These are phyloP conservation scores for Irpex sp. DNA, from an alignment of 1,284 basidiomycete species.

Conservation along the genomic window DNA sequence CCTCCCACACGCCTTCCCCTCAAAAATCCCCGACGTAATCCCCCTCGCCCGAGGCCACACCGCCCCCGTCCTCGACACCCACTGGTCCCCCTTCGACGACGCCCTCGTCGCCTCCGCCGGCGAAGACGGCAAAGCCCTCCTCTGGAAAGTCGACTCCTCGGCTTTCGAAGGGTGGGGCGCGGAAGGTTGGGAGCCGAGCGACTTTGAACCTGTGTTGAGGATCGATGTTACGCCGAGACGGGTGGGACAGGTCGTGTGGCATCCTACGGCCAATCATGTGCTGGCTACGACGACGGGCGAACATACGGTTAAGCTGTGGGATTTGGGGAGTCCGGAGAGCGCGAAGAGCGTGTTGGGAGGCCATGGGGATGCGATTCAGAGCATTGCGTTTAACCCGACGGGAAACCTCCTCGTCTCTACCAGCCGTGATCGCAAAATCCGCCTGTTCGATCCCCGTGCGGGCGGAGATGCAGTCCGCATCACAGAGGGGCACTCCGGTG, in stretches of 20 bases:
- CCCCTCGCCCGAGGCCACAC: slow-evolving; percentile 89
- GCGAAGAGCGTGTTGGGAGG: slow-evolving; percentile 65
- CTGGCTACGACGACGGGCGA: slow-evolving; percentile 89
- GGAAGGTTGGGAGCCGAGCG: slow-evolving; percentile 79
- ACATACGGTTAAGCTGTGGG: slow-evolving; percentile 89
- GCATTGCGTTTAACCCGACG: slow-evolving; percentile 79
- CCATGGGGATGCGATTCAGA: slow-evolving; percentile 88
- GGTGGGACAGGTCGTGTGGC: slow-evolving; percentile 93
- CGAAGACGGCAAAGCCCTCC: slow-evolving; percentile 90
- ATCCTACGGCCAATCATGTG: slow-evolving; percentile 88
- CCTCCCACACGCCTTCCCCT: slow-evolving; percentile 52
- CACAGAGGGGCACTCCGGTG: slow-evolving; percentile 87
- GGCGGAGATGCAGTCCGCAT: slow-evolving; percentile 79
- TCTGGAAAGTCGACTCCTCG: slow-evolving; percentile 80
- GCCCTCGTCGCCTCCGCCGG: slow-evolving; percentile 85
- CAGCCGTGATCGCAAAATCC: slow-evolving; percentile 89
- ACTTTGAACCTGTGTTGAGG: slow-evolving; percentile 79
- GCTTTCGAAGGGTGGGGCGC: slow-evolving; percentile 84
- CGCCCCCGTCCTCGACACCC: slow-evolving; percentile 90
- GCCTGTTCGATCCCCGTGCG: slow-evolving; percentile 85
- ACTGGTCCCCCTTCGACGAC: slow-evolving; percentile 96
- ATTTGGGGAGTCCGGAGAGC: slow-evolving; percentile 70
- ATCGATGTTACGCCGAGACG: slow-evolving; percentile 80
- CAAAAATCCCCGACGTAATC: slow-evolving; percentile 89
- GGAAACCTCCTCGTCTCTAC: slow-evolving; percentile 80